A percentile compares a stretch with the other conserved stretches of the same genome.
Evolutionary conservation across 2,329 filamentous ascomycete genomes (phyloP).

Genomic region (Dactylonectria macrodidyma): DNA sequence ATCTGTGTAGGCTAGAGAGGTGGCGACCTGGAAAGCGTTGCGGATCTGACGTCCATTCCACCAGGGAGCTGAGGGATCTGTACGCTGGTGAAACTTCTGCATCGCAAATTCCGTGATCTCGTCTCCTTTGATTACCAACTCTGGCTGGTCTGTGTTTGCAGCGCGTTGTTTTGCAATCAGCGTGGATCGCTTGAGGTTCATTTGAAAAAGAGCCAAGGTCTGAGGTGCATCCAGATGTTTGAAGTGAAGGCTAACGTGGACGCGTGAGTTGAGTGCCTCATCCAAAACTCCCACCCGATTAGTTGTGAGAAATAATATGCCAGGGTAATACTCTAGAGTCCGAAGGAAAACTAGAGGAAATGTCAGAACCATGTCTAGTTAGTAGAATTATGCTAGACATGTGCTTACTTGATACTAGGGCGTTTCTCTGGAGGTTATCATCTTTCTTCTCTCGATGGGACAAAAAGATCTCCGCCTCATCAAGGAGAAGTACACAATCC

Average conservation of each 20-base stretch:
- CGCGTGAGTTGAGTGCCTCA: conserved; percentile 6
- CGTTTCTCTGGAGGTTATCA: conserved; percentile 4
- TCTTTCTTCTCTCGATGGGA: conserved; percentile 15
- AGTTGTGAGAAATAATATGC: conserved; percentile 12
- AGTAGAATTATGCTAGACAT: too few relatives aligned
- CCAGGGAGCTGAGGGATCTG: background rate
- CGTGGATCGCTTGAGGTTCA: conserved; percentile 5
- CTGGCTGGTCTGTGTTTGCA: background rate
- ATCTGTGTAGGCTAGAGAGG: conserved; percentile 8
- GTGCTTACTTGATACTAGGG: conserved; percentile 5
- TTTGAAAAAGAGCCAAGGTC: conserved; percentile 7
- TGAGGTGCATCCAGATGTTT: background rate
- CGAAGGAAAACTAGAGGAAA: conserved; percentile 5
- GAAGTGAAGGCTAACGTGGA: conserved; percentile 13
- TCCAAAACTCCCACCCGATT: conserved; percentile 8
- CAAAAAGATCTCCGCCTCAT: conserved; percentile 19
- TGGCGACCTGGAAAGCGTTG: conserved; percentile 21
- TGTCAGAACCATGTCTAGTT: too few relatives aligned
- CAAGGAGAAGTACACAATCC: conserved; percentile 17
- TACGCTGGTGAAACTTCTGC: background rate
- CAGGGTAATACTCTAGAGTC: conserved; percentile 13
- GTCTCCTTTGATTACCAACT: background rate
- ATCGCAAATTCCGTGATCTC: conserved; percentile 9
- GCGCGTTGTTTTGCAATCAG: conserved; percentile 7
- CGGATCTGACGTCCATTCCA: conserved; percentile 26